A percentile compares a stretch with the other conserved stretches of the same genome.
Conservation (phyloP, 805 yeast genomes). For the Barnettozyma botsteinii region DNA sequence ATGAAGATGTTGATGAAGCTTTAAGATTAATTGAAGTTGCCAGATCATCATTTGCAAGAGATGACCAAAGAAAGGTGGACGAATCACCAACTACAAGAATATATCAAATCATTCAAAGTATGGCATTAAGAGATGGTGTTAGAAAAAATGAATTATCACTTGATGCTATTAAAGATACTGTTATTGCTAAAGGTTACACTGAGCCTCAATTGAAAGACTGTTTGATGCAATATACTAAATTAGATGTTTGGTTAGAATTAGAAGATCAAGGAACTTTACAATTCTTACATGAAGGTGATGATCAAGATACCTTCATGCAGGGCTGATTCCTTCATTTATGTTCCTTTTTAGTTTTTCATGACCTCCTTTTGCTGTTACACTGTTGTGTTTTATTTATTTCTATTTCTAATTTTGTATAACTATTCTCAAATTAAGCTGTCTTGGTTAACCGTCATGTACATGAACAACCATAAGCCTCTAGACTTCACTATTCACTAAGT, state of each 20-base stretch:
- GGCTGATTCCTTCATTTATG: too few relatives aligned
- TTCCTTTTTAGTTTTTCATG: too few relatives aligned
- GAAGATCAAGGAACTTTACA: constrained; percentile 56
- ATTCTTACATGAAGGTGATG: constrained; percentile 37
- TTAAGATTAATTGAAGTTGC: constrained; percentile 80
- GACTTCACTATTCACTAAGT: too few relatives aligned
- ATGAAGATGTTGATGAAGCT: constrained; percentile 93
- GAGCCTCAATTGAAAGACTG: constrained; percentile 71
- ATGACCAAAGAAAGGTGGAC: constrained; percentile 45
- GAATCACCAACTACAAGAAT: constrained; percentile 68
- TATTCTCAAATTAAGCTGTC: too few relatives aligned
- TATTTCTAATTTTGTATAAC: too few relatives aligned
- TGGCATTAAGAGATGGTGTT: constrained; percentile 38
- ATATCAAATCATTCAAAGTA: constrained; percentile 60
- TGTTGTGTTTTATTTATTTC: too few relatives aligned
- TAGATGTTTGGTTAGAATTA: constrained; percentile 71
- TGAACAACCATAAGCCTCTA: too few relatives aligned
- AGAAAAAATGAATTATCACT: constrained; percentile 31
- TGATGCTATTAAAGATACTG: constrained; percentile 53
- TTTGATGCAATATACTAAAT: constrained; percentile 62
- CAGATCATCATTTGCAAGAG: constrained; percentile 64
- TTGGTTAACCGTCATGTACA: too few relatives aligned
- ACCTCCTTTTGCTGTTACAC: too few relatives aligned
- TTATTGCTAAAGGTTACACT: constrained; percentile 78
- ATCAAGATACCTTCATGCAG: constrained; percentile 5